Evolutionary conservation across 179 eudicot genomes (phyloP).

Genomic region (Beta corolliflora): DNA sequence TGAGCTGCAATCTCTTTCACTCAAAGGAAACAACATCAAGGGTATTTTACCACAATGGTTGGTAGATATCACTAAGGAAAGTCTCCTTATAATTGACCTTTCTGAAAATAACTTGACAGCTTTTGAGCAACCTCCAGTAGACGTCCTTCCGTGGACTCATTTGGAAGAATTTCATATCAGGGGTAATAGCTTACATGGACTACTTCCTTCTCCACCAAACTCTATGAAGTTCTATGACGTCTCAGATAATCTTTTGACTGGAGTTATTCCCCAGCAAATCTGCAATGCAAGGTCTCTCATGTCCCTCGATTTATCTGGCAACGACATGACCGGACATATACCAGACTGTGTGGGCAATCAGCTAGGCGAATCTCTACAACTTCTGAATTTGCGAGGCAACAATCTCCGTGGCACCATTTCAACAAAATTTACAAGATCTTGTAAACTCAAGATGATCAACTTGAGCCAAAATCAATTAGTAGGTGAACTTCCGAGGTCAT

Average conservation of each 20-base stretch:
- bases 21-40: constrained; percentile 21
- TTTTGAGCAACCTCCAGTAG: constrained; percentile 3
- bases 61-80: constrained; percentile 12
- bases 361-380: neutral
- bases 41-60: constrained; percentile 35
- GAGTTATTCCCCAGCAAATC: constrained; percentile 21
- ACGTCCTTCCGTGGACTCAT: constrained; percentile 22
- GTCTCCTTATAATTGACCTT: constrained; percentile 11
- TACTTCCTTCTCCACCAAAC: constrained; percentile 21
- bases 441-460: constrained; percentile 22
- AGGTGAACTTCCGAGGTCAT: constrained; percentile 31
- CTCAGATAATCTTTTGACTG: constrained; percentile 20
- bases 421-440: neutral
- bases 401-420: constrained; percentile 22
- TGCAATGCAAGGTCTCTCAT: constrained; percentile 4
- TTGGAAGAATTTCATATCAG: neutral
- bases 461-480: constrained; percentile 26
- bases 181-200: constrained; percentile 22
- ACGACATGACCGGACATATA: constrained; percentile 25
- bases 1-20: constrained; percentile 8
- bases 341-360: constrained; percentile 18
- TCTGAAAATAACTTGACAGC: constrained; percentile 22
- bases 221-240: constrained; percentile 12
- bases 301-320: constrained; percentile 27
- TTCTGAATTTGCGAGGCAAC: constrained; percentile 19